Evolutionary conservation across 164 flowering plant genomes (phyloP), one percentile per base, ranked within the genome.

Genomic region (Vitis riparia): DNA sequence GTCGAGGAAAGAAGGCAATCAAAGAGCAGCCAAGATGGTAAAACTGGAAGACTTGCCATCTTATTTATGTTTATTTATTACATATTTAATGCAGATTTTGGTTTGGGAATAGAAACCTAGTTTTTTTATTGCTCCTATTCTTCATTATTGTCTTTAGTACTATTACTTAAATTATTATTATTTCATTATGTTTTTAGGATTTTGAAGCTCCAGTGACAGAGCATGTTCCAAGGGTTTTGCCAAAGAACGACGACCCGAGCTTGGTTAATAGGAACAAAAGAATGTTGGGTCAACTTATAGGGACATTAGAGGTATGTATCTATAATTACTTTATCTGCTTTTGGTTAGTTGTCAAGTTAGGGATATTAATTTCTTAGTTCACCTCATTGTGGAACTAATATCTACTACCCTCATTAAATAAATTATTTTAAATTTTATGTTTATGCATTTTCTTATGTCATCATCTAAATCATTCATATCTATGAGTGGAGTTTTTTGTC

Each of bases 221-320:
- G 68, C 86, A 77, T 77, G 83, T 88, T 66, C 99, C 98, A 3
- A 87, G 99, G 77, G 86, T 90, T 65, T 81, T 95, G 73, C 99
- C 97, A 1, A 93, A 93, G 75, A 55, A 87, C 61, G 90, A 91
- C 73, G 98, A 96, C 62, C 97, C 97, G 2, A 87, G 87, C 64
- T 62, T 91, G 79, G 95, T 96, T 67, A 93, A 80, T 52, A 86
- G 99, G 80, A 96, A 96, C 70, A 93, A 78, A 74, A 90, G 99
- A 81, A 96, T 96, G 91, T 68, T 96, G 56, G 97, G 97, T 10
- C 92, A 83, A 74, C 89, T 96, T 70, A 75, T 96, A 70, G 99
- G 99, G 19, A 96, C 99, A 52, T 75, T 96, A 68, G 99, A 91
- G 99, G 99, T 94, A 78, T 75, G 64, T 32, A 6, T 59, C 12